A percentile compares a stretch with the other conserved stretches of the same genome.
Conservation (phyloP, 2,329 filamentous ascomycete species). For the Aspergillus costaricaensis region DNA sequence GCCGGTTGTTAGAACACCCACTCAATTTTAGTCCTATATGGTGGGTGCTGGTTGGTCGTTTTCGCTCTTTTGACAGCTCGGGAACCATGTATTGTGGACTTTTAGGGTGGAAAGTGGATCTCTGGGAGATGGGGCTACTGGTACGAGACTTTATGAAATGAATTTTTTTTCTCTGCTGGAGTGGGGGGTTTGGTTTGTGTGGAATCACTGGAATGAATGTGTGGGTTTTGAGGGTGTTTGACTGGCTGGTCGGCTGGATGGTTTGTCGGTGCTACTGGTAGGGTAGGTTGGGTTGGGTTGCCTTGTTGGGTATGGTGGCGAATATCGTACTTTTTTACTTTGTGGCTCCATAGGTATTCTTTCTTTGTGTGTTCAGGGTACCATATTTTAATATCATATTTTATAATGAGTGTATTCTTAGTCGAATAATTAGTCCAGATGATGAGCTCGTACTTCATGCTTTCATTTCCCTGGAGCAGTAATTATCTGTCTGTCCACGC, state of each 20-base stretch:
- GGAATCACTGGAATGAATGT: background rate
- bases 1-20: background rate
- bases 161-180: background rate
- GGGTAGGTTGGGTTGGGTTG: background rate
- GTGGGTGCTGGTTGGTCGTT: background rate
- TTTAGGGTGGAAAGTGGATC: background rate
- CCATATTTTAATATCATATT: too few relatives aligned
- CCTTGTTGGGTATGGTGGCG: background rate
- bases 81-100: background rate
- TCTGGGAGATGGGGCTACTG: background rate
- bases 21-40: background rate
- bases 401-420: too few relatives aligned
- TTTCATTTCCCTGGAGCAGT: too few relatives aligned
- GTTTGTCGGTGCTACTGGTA: background rate
- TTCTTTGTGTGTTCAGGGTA: too few relatives aligned
- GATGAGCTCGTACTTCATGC: too few relatives aligned
- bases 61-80: background rate
- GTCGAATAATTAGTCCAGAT: too few relatives aligned
- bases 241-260: background rate
- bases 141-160: background rate
- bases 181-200: background rate
- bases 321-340: too few relatives aligned
- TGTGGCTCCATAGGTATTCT: too few relatives aligned
- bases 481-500: too few relatives aligned
- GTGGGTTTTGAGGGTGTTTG: background rate